Evolutionary conservation across 768 basidiomycete genomes (phyloP), one percentile per base, ranked within the genome.

Genomic region (Kwoniella europaea): DNA sequence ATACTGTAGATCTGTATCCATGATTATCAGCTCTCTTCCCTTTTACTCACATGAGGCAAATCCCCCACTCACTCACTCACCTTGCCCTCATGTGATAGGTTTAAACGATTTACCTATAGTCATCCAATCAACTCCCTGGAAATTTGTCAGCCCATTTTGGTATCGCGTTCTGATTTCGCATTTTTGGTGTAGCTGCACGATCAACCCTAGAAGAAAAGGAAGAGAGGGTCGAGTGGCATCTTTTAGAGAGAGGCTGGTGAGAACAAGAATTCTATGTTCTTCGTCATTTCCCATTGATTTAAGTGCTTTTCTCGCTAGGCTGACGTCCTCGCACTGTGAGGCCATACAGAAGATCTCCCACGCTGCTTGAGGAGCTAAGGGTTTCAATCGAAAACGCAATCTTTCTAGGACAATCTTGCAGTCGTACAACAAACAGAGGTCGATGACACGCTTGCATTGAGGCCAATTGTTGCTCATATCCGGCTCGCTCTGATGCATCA

Each of bases 261-360:
- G 3, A 43, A 5, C 15, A 35, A 46, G 41, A 13, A 2, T 20
- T n/a, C 27, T 50, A 24, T 52, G 16, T 24, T 24, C 24, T 43
- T 63, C 44, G 20, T 63, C 44, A 63, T 18, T 46, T 24, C 7
- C 20, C 10, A 52, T 63, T 2, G n/a, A 50, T 16, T 50, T 63
- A 2, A 63, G 24, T 13, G 24, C 46, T 4, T 50, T 50, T 10
- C 10, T 50, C 13, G 46, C 46, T 0, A 63, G 9, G 13, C 62
- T n/a, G 16, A 29, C 22, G 10, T 63, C 62, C 12, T 63, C 15
- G 24, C 50, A 44, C 15, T 13, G n/a, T 12, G 43, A 20, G 20
- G 60, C 35, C 10, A 46, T 16, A 10, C 43, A 63, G 62, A 63
- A 46, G 44, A 50, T 52, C 44, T 63, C 62, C 44, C 44, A 63